These are phyloP conservation scores for Nitzschia inconspicua DNA, from an alignment of 108 stramenopile genomes.

Conservation along the genomic window DNA sequence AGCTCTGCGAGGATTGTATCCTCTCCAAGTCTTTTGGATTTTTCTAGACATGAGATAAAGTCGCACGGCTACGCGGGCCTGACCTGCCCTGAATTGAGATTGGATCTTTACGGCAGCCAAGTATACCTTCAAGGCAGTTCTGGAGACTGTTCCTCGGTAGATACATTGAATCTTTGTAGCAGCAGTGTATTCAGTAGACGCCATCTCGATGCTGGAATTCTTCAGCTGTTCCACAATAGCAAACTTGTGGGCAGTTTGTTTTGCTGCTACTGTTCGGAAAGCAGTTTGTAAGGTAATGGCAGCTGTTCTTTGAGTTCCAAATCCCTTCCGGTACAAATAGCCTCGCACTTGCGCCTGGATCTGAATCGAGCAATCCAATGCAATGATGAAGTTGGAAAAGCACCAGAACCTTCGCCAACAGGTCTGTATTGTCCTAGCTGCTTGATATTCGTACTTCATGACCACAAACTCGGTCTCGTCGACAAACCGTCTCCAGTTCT, in stretches of 20 bases:
- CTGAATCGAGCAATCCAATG: conserved; percentile 29
- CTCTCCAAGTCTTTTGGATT: conserved; percentile 21
- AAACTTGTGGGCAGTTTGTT: background rate
- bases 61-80: conserved; percentile 12
- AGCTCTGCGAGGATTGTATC: conserved; percentile 12
- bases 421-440: conserved; percentile 17
- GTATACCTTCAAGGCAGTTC: conserved; percentile 9
- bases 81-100: conserved; percentile 5
- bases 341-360: conserved; percentile 36
- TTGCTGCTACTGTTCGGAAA: conserved; percentile 8
- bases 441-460: conserved; percentile 8
- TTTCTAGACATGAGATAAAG: conserved; percentile 16
- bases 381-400: conserved; percentile 20
- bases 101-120: conserved; percentile 23
- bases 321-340: conserved; percentile 6
- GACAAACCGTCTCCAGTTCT: conserved; percentile 43
- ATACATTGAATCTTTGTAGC: conserved; percentile 4
- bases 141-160: conserved; percentile 4
- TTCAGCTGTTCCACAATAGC: background rate
- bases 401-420: conserved; percentile 25
- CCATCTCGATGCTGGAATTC: background rate
- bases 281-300: conserved; percentile 6
- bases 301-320: background rate
- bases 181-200: background rate
- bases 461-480: conserved; percentile 31